Evolutionary conservation across 495 filamentous ascomycete species (phyloP).

Genomic region (Hypomontagnella monticulosa): DNA sequence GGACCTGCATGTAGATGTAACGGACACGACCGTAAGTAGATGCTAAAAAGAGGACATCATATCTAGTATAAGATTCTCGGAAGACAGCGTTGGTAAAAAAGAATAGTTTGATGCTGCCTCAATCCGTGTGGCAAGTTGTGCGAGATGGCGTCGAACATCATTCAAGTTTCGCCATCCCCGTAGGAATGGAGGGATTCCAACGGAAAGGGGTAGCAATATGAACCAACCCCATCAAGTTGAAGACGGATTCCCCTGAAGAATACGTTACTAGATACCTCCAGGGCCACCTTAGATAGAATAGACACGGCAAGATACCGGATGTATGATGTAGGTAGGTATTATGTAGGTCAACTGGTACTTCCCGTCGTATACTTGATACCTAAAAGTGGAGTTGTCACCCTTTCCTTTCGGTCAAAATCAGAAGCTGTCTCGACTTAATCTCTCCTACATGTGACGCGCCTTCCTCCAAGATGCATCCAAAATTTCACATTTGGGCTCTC

Average conservation of each 20-base stretch:
- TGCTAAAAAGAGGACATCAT: no score
- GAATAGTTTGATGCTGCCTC: not conserved
- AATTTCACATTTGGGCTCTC: not conserved
- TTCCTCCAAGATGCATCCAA: constrained; percentile 30
- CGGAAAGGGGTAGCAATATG: not conserved
- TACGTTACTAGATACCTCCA: no score
- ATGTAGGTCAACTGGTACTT: no score
- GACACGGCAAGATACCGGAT: no score
- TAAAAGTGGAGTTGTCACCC: constrained; percentile 35
- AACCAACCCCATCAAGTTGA: not conserved
- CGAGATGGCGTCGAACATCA: constrained; percentile 9
- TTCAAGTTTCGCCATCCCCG: not conserved
- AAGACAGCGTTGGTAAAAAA: not conserved
- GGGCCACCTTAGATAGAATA: no score
- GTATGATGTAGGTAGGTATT: no score
- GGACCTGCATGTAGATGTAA: constrained; percentile 13
- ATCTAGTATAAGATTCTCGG: not conserved
- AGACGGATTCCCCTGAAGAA: not conserved
- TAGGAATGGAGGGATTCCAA: constrained; percentile 20
- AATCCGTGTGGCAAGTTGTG: constrained; percentile 14
- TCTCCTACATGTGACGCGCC: constrained; percentile 29
- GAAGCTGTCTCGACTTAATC: constrained; percentile 42
- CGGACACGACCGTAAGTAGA: not conserved
- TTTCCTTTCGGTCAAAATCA: constrained; percentile 35
- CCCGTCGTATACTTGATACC: constrained; percentile 35